Conservation (phyloP, 306 rosid genomes). For the Fragaria nilgerrensis region DNA sequence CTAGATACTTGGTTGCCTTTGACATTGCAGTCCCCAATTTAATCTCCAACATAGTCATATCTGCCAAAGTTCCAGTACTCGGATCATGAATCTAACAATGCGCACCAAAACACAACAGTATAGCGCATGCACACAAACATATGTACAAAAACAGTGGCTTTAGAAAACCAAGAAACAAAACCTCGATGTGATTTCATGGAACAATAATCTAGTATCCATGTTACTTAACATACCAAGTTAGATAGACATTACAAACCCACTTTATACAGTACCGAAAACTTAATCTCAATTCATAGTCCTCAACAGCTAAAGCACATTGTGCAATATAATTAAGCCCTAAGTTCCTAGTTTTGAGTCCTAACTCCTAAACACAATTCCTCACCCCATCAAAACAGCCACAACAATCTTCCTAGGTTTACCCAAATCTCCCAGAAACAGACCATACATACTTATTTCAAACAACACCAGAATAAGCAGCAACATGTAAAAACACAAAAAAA, state of each 20-base stretch:
- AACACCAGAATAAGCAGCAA: background rate
- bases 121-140: no score
- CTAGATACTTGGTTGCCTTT: background rate
- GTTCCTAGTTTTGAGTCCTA: background rate
- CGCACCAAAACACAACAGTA: no score
- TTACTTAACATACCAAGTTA: no score
- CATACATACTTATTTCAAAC: background rate
- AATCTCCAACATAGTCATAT: background rate
- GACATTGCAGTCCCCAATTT: background rate
- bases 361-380: background rate
- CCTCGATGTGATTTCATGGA: no score
- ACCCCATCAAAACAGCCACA: background rate
- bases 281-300: background rate
- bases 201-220: no score
- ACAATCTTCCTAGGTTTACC: no score
- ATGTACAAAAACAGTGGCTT: no score
- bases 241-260: no score
- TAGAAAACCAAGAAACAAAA: no score
- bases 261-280: background rate
- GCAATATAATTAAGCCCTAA: no score
- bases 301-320: background rate
- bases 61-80: background rate
- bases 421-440: background rate
- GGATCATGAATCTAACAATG: no score
- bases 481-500: background rate